These are phyloP conservation scores for Penstemon eatonii DNA, from an alignment of 257 asterid genomes.

Conservation along the genomic window DNA sequence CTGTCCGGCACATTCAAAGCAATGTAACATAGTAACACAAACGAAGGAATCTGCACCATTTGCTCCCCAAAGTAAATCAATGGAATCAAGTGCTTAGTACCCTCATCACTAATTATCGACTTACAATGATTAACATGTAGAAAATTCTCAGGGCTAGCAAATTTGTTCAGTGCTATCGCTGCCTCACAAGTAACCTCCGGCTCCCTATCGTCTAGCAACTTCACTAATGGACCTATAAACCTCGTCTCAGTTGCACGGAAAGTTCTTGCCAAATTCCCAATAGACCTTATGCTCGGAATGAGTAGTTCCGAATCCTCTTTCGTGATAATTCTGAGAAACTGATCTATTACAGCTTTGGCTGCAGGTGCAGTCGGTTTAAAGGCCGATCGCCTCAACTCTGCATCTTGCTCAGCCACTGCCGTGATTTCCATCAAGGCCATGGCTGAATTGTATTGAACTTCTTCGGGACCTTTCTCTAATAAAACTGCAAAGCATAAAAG, in stretches of 20 bases:
- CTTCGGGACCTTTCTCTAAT: constrained; percentile 64
- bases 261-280: constrained; percentile 70
- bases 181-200: constrained; percentile 62
- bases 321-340: constrained; percentile 51
- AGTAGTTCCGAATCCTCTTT: constrained; percentile 51
- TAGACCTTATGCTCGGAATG: constrained; percentile 62
- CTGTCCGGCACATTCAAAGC: constrained; percentile 74
- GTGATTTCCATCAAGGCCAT: constrained; percentile 88
- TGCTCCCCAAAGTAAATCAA: constrained; percentile 63
- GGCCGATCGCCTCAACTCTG: constrained; percentile 55
- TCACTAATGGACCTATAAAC: constrained; percentile 57
- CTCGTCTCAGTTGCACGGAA: constrained; percentile 76
- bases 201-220: constrained; percentile 61
- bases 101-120: constrained; percentile 50
- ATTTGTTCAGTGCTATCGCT: constrained; percentile 57
- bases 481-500: constrained; percentile 60
- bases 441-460: constrained; percentile 60
- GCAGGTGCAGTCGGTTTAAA: constrained; percentile 77
- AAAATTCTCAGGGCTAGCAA: constrained; percentile 60
- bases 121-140: constrained; percentile 60
- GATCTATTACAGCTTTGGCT: constrained; percentile 70
- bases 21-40: constrained; percentile 55
- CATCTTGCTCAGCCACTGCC: constrained; percentile 58
- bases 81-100: constrained; percentile 50
- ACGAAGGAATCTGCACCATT: constrained; percentile 62